Evolutionary conservation across 345 rosid genomes (phyloP).

Genomic region (Gossypium raimondii): DNA sequence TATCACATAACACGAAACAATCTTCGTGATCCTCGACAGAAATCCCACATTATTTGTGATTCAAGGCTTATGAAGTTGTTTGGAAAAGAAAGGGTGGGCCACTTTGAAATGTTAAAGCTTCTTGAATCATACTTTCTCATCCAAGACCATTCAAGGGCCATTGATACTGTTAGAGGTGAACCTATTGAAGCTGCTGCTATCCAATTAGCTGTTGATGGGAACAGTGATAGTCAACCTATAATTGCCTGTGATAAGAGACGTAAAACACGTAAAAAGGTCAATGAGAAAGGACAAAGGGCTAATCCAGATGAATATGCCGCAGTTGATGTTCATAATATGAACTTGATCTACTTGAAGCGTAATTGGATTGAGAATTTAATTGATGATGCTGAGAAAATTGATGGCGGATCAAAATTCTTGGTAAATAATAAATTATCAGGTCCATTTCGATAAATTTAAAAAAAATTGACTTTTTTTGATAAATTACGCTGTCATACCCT

Average conservation of each 20-base stretch:
- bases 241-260: constrained; percentile 43
- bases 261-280: constrained; percentile 47
- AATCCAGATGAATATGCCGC: constrained; percentile 70
- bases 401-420: constrained; percentile 64
- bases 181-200: constrained; percentile 34
- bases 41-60: constrained; percentile 73
- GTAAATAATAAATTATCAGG: background rate
- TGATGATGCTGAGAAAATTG: constrained; percentile 58
- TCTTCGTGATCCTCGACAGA: constrained; percentile 72
- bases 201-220: constrained; percentile 29
- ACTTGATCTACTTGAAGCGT: constrained; percentile 67
- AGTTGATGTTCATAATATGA: constrained; percentile 76
- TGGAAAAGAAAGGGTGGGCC: constrained; percentile 63
- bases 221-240: constrained; percentile 27
- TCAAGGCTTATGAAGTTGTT: constrained; percentile 61
- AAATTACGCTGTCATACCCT: too few relatives aligned
- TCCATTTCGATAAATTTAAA: too few relatives aligned
- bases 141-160: constrained; percentile 37
- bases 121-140: constrained; percentile 68
- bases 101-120: constrained; percentile 85
- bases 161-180: constrained; percentile 28
- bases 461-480: too few relatives aligned
- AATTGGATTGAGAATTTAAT: constrained; percentile 60
- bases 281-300: constrained; percentile 37
- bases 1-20: constrained; percentile 38